phyloP scores from a whole-genome alignment of 441 rosid genomes.

The Isatis lusitanica region DNA sequence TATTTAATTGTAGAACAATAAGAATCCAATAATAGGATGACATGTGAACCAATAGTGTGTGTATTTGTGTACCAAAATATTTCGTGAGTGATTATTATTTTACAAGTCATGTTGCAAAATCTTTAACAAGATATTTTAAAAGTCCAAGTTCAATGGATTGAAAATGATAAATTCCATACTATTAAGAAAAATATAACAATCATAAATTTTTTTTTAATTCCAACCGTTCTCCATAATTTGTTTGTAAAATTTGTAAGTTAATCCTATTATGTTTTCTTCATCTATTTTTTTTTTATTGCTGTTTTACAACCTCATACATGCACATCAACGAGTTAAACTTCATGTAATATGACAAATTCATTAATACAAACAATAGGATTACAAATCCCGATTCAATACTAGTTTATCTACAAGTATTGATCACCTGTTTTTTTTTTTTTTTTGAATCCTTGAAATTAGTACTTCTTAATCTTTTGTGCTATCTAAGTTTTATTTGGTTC shows the following conservation, averaged over 20 bases:
- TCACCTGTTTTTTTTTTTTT: background rate
- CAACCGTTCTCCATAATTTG: slow-evolving; percentile 4
- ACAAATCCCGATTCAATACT: background rate
- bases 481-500: background rate
- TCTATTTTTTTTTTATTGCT: background rate
- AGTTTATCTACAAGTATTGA: background rate
- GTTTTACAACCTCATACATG: background rate
- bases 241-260: background rate
- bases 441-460: background rate
- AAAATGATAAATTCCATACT: background rate
- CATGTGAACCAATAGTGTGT: slow-evolving; percentile 14
- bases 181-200: background rate
- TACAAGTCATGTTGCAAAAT: slow-evolving; percentile 9
- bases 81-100: background rate
- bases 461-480: background rate
- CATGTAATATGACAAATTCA: background rate
- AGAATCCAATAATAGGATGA: slow-evolving; percentile 28
- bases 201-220: background rate
- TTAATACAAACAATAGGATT: background rate
- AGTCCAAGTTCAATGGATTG: slow-evolving; percentile 21
- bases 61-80: background rate
- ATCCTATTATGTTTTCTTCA: background rate
- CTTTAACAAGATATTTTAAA: background rate
- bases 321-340: background rate
- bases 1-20: slow-evolving; percentile 10